phyloP scores from a whole-genome alignment of 164 flowering plant species.

The Chimonanthus praecox region DNA sequence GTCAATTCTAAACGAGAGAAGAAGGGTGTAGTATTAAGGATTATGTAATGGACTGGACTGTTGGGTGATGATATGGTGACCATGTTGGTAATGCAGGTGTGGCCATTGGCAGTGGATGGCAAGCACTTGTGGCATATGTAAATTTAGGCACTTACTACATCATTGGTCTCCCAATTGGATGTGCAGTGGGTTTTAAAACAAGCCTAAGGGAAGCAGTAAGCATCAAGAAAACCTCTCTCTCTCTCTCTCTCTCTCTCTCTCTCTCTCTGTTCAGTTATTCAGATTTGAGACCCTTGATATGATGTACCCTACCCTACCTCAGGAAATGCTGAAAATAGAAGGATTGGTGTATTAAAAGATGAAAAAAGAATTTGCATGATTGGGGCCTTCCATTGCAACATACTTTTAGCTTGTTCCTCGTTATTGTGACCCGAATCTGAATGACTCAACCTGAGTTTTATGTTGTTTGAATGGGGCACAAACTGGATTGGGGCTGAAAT shows the following conservation, averaged over 20 bases:
- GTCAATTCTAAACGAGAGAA: too few relatives aligned
- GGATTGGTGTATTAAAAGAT: background rate
- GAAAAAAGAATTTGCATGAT: background rate
- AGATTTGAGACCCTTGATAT: background rate
- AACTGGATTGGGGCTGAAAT: too few relatives aligned
- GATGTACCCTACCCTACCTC: background rate
- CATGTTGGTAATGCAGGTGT: conserved; percentile 35
- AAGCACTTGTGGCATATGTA: conserved; percentile 70
- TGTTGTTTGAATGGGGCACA: too few relatives aligned
- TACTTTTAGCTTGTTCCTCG: too few relatives aligned
- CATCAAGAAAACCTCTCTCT: background rate
- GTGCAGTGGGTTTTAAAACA: conserved; percentile 71
- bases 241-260: conserved; percentile 1
- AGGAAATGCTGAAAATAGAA: background rate
- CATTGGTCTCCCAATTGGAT: conserved; percentile 78
- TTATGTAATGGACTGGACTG: too few relatives aligned
- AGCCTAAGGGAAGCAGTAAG: conserved; percentile 52
- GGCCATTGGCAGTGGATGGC: conserved; percentile 89
- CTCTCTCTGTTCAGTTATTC: background rate
- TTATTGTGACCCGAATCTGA: too few relatives aligned
- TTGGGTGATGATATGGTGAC: background rate
- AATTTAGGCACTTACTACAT: conserved; percentile 59
- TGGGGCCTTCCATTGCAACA: background rate
- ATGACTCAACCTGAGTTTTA: too few relatives aligned
- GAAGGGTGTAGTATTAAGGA: too few relatives aligned